phyloP scores from a whole-genome alignment of 2,329 filamentous ascomycete species.

The Alternaria ethzedia region DNA sequence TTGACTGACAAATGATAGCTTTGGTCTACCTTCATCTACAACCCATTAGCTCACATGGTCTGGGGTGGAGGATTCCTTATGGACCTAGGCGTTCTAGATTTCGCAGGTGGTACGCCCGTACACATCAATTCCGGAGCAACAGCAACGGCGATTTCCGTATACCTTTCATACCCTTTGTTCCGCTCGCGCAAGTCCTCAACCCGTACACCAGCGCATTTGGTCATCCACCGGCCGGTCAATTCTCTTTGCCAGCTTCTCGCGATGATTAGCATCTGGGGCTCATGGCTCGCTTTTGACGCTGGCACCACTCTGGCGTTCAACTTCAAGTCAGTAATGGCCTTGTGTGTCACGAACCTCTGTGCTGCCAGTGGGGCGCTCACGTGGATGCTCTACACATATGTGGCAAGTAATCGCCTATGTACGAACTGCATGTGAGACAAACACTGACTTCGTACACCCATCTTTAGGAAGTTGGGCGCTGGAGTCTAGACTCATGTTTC shows the following conservation, averaged over 20 bases:
- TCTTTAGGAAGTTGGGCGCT: constrained; percentile 46
- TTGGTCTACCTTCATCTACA: constrained; percentile 58
- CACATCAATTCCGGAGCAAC: constrained; percentile 51
- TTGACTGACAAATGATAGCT: constrained; percentile 37
- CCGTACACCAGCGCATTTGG: constrained; percentile 56
- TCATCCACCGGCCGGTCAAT: constrained; percentile 57
- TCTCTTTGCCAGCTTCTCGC: constrained; percentile 57
- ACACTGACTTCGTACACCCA: no score
- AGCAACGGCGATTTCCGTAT: constrained; percentile 54
- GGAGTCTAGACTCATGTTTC: constrained; percentile 59
- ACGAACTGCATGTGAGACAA: no score
- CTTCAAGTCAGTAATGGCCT: constrained; percentile 59
- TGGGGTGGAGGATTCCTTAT: constrained; percentile 56
- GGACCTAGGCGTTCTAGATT: constrained; percentile 55
- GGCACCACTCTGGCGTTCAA: constrained; percentile 57
- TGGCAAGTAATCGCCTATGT: no score
- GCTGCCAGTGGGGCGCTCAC: constrained; percentile 56
- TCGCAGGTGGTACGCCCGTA: constrained; percentile 53
- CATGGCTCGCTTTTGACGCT: constrained; percentile 60
- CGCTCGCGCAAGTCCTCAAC: constrained; percentile 53
- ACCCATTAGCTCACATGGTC: constrained; percentile 58
- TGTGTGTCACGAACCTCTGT: constrained; percentile 59
- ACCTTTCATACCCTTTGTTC: constrained; percentile 59
- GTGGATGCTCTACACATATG: constrained; percentile 56
- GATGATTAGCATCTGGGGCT: constrained; percentile 59